A percentile compares a stretch with the other conserved stretches of the same genome.
These are phyloP conservation scores for Ceratocystis eucalypticola DNA, from an alignment of 2,329 filamentous ascomycete species.

Conservation along the genomic window DNA sequence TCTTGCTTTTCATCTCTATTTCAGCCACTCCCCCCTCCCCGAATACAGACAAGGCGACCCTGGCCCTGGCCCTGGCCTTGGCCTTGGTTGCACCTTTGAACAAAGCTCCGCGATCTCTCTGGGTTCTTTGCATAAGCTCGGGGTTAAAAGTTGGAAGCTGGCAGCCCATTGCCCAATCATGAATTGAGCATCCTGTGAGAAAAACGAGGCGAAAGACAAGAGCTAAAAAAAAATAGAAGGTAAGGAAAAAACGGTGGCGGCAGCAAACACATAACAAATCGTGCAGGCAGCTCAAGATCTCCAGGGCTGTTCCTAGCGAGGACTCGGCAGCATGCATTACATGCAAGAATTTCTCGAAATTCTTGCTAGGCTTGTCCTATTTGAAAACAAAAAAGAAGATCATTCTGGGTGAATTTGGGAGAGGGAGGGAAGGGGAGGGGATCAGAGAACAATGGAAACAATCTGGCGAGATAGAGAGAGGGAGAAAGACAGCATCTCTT, in stretches of 20 bases:
- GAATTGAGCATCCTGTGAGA: too few relatives aligned
- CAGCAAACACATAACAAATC: not conserved
- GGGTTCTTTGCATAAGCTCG: not conserved
- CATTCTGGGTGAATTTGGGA: not conserved
- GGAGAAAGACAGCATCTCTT: not conserved
- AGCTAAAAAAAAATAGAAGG: not conserved
- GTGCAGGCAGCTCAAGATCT: not conserved
- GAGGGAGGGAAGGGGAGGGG: not conserved
- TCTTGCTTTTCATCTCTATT: constrained; percentile 3
- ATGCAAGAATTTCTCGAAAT: not conserved
- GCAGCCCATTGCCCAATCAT: not conserved
- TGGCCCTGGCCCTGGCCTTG: not conserved
- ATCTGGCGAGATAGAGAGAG: not conserved
- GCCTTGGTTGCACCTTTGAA: not conserved
- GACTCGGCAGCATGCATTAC: constrained; percentile 4
- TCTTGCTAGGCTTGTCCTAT: not conserved
- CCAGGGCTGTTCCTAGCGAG: not conserved
- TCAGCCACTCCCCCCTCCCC: not conserved
- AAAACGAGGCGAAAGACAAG: not conserved
- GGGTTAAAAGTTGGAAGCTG: not conserved
- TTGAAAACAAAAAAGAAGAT: not conserved
- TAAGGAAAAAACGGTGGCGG: not conserved
- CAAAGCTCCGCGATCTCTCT: not conserved
- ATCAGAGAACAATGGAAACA: not conserved
- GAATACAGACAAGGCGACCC: not conserved